These are phyloP conservation scores for Cutaneotrichosporon arboriforme DNA, from an alignment of 1,284 basidiomycete genomes.

Conservation along the genomic window DNA sequence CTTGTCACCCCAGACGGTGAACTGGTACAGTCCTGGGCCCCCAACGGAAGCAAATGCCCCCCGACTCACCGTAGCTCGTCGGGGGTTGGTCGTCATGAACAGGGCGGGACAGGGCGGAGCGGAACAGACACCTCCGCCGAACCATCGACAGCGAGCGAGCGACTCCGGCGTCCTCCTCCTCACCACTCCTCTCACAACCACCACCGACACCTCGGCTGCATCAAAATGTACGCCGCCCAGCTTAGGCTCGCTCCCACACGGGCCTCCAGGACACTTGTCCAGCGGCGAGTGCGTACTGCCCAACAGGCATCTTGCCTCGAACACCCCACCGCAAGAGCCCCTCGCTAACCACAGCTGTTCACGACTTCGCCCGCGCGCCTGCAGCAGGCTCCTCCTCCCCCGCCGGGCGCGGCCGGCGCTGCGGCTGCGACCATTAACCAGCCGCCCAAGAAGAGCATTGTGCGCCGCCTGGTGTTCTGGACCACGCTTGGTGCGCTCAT, in stretches of 20 bases:
- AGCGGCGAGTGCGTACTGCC: slow-evolving; percentile 35
- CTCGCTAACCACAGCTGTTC: slow-evolving; percentile 21
- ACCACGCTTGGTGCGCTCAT: slow-evolving; percentile 44
- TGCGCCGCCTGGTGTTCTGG: slow-evolving; percentile 48
- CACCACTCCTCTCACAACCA: neutral
- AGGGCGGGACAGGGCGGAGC: no score
- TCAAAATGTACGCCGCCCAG: slow-evolving; percentile 31
- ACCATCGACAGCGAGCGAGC: no score
- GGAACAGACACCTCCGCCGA: neutral
- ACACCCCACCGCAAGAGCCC: neutral
- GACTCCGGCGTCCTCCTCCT: neutral
- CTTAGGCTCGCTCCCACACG: slow-evolving; percentile 27
- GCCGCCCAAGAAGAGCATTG: slow-evolving; percentile 20
- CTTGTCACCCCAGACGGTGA: no score
- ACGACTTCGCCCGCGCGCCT: slow-evolving; percentile 21
- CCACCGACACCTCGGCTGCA: neutral
- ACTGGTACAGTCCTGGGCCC: no score
- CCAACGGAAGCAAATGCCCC: no score
- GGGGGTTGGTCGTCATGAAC: no score
- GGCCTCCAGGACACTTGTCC: slow-evolving; percentile 25
- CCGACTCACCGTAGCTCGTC: no score
- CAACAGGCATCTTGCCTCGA: no score
- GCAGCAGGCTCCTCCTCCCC: slow-evolving; percentile 23
- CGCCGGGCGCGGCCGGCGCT: slow-evolving; percentile 21
- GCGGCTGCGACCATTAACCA: slow-evolving; percentile 15